These are phyloP conservation scores for Bipolaris victoriae DNA, from an alignment of 2,329 filamentous ascomycete species.

Conservation along the genomic window DNA sequence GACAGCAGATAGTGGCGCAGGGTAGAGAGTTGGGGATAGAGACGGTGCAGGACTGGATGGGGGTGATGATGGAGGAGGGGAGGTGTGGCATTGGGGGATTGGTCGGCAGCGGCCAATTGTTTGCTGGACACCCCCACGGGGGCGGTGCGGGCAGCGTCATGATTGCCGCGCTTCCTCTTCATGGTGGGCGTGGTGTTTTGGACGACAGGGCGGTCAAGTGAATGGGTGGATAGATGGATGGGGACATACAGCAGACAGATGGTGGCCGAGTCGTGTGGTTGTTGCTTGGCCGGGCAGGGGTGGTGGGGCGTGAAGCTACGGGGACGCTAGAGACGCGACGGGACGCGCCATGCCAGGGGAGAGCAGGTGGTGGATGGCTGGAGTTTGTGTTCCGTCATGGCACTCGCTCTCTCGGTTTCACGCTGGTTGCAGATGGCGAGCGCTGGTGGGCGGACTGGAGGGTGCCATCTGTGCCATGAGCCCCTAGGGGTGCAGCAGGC, in stretches of 20 bases:
- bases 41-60: constrained; percentile 71
- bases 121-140: constrained; percentile 30
- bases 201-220: background rate
- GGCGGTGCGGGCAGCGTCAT: background rate
- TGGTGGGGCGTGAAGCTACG: background rate
- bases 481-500: background rate
- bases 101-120: constrained; percentile 29
- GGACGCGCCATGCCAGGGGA: constrained; percentile 4
- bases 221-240: background rate
- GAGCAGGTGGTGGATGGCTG: background rate
- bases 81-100: constrained; percentile 44
- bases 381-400: no score
- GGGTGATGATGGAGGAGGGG: constrained; percentile 28
- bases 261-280: background rate
- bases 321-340: constrained; percentile 7
- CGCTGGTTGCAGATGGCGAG: constrained; percentile 1
- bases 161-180: background rate
- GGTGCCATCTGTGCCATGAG: background rate
- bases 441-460: background rate
- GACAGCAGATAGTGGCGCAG: constrained; percentile 74
- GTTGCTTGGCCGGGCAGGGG: constrained; percentile 1
- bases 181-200: constrained; percentile 1
- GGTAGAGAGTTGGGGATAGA: constrained; percentile 69
- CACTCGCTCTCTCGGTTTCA: background rate
- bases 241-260: background rate